phyloP scores from a whole-genome alignment of 495 filamentous ascomycete genomes.

The Podospora bellae-mahoneyi region DNA sequence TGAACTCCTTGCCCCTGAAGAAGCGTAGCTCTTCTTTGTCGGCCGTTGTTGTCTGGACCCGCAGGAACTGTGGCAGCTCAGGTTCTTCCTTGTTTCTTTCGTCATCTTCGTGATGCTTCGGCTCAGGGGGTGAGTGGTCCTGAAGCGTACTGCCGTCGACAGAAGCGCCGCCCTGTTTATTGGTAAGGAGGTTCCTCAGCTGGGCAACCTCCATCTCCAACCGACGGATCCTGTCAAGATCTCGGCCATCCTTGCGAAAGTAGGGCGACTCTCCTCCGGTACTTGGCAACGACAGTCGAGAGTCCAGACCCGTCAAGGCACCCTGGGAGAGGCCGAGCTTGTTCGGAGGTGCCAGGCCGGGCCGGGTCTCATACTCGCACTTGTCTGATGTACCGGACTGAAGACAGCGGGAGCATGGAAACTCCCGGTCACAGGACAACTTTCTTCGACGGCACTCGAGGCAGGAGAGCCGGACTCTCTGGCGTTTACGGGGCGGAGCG shows the following conservation, averaged over 20 bases:
- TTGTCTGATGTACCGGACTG: constrained; percentile 49
- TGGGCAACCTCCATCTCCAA: constrained; percentile 50
- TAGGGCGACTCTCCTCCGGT: constrained; percentile 28
- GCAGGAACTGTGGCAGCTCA: constrained; percentile 24
- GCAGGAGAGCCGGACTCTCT: constrained; percentile 48
- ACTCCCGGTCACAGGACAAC: constrained; percentile 50
- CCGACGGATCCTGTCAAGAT: constrained; percentile 46
- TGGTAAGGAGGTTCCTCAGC: constrained; percentile 40
- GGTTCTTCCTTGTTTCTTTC: constrained; percentile 13
- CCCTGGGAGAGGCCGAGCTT: constrained; percentile 36
- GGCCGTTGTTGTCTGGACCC: constrained; percentile 26
- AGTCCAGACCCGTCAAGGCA: constrained; percentile 34
- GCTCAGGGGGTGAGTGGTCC: constrained; percentile 28
- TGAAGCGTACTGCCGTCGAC: constrained; percentile 36
- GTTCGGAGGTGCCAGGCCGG: constrained; percentile 40
- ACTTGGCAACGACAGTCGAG: constrained; percentile 34
- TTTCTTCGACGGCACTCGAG: constrained; percentile 51
- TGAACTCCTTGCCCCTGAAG: constrained; percentile 42
- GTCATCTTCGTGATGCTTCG: constrained; percentile 19
- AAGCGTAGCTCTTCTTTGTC: constrained; percentile 39
- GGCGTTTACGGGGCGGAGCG: constrained; percentile 44
- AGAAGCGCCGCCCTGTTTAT: constrained; percentile 30
- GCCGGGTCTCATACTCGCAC: constrained; percentile 49
- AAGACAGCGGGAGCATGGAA: constrained; percentile 50
- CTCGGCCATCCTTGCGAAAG: constrained; percentile 35